phyloP scores from a whole-genome alignment of 805 yeast species.

The Saccharomycopsis sp. region DNA sequence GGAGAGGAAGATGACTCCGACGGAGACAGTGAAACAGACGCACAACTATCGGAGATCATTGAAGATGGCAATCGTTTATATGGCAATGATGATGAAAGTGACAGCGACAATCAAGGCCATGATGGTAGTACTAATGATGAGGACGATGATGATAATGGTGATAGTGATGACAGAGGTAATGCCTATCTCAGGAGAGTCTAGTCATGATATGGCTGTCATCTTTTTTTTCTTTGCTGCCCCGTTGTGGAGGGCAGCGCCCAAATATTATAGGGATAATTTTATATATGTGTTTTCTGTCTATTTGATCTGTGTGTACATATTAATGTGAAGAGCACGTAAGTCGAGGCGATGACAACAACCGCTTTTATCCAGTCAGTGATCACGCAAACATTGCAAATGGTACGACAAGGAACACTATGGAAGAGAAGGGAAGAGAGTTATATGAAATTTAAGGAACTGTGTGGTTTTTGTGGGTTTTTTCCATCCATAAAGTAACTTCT shows the following conservation, averaged over 20 bases:
- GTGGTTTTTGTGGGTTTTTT: neutral
- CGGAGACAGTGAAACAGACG: neutral
- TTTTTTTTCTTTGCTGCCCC: neutral
- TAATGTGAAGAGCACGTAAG: too few species aligned
- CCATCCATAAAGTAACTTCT: neutral
- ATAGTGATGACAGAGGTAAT: neutral
- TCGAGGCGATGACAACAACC: neutral
- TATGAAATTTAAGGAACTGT: neutral
- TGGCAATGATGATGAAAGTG: neutral
- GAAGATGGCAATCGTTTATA: neutral
- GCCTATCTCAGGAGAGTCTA: neutral
- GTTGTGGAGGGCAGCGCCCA: too few species aligned
- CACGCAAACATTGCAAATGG: neutral
- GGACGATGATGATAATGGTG: neutral
- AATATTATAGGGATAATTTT: too few species aligned
- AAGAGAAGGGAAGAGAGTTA: neutral
- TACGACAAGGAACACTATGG: neutral
- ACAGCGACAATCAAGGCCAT: too few species aligned
- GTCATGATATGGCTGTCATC: neutral
- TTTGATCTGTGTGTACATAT: neutral
- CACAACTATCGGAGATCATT: neutral
- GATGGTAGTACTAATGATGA: too few species aligned
- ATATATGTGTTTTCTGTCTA: too few species aligned
- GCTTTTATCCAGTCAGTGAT: neutral
- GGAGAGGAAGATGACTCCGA: neutral